These are phyloP conservation scores for Aspergillus sparsus DNA, from an alignment of 495 filamentous ascomycete genomes.

Conservation along the genomic window DNA sequence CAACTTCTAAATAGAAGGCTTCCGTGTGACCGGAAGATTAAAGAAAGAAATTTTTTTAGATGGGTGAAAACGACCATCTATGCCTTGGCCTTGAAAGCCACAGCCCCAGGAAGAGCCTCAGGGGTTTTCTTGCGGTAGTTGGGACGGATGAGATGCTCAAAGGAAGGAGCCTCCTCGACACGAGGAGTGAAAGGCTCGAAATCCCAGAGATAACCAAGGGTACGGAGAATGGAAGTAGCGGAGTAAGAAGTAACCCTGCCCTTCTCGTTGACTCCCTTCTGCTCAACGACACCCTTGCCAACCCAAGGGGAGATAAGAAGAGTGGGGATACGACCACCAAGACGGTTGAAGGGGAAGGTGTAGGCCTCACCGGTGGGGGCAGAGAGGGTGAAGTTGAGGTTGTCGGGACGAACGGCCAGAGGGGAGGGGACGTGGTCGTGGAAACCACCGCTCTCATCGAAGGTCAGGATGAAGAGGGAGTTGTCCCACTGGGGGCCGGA, in stretches of 20 bases:
- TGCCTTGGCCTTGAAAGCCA: conserved; percentile 15
- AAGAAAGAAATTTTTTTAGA: too few relatives aligned
- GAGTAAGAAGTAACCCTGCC: conserved; percentile 40
- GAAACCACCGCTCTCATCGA: conserved; percentile 54
- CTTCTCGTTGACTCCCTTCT: conserved; percentile 41
- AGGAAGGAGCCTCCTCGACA: conserved; percentile 40
- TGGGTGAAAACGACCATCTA: neutral
- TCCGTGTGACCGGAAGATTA: too few relatives aligned
- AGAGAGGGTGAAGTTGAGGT: conserved; percentile 45
- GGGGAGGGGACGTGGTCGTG: conserved; percentile 53
- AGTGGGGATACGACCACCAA: conserved; percentile 52
- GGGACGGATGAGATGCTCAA: conserved; percentile 42
- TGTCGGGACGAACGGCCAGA: conserved; percentile 39
- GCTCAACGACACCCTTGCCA: conserved; percentile 46
- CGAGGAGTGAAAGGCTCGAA: conserved; percentile 46
- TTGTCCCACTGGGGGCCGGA: conserved; percentile 47
- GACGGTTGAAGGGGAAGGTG: conserved; percentile 49
- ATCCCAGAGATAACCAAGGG: conserved; percentile 49
- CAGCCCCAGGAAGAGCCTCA: conserved; percentile 22
- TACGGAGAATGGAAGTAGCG: conserved; percentile 41
- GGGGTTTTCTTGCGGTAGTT: conserved; percentile 28
- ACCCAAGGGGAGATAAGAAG: conserved; percentile 54
- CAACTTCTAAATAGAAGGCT: too few relatives aligned
- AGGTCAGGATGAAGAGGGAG: conserved; percentile 52
- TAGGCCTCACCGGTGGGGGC: conserved; percentile 42